Evolutionary conservation across 148 eudicot genomes (phyloP), one percentile per base, ranked within the genome.

Genomic region (Salicornia ramosissima): DNA sequence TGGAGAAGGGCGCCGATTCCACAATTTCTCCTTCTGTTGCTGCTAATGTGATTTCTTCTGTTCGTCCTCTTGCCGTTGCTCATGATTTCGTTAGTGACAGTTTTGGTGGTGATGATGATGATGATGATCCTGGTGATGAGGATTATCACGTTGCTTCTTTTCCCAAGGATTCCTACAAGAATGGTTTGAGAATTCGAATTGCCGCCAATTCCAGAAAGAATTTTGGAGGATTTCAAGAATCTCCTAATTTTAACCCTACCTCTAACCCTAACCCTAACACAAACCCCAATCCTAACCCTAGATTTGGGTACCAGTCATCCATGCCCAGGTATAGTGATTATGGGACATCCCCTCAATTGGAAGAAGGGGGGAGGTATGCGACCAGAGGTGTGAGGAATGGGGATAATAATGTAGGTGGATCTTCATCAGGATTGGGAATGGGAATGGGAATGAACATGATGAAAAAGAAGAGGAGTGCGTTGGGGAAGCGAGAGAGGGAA

Each of bases 1-100:
- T 91, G 86, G 97, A 91, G 30, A 83, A 77, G 65, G 92, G 90
- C 10, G 49, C 76, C n/a, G 26, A 1, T 30, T 1, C 4, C 68
- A 52, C 46, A 26, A 36, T 3, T 36, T 8, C 40, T 36, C 40
- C 40, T 36, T 8, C 40, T n/a, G n/a, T 79, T 15, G 46, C 61
- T n/a, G 56, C 0, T 30, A 31, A 50, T 51, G 5, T 26, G 5
- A 25, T 10, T 22, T 4, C 74, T 22, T 0, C 39, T 34, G 10
- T 50, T 8, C 11, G 25, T 52, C 4, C 18, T 10, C 30, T 75
- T 16, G 75, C 59, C 1, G 59, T 19, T 34, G 36, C 72, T 8
- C 61, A n/a, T 31, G 36, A 62, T 45, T 50, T 51, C n/a, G 65
- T 5, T 3, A 78, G 70, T 7, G 69, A 69, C 10, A 74, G 52